A percentile compares a stretch with the other conserved stretches of the same genome.
Evolutionary conservation across 140 eudicot genomes (phyloP).

Genomic region (Anethum foeniculum): DNA sequence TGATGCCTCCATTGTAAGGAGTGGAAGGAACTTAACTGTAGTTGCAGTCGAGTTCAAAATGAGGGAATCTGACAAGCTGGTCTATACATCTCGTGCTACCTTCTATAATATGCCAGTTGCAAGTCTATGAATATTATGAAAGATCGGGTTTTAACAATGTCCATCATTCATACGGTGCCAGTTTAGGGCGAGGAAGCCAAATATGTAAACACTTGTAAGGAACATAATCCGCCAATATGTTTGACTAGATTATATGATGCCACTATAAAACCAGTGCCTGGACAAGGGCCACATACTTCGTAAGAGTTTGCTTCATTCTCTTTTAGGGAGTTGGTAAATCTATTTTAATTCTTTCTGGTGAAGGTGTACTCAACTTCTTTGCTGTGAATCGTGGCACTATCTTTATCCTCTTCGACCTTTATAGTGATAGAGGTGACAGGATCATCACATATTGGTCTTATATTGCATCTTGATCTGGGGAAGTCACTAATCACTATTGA

Average conservation of each 20-base stretch:
- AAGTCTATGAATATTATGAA: slow-evolving; percentile 28
- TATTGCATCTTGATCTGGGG: not conserved
- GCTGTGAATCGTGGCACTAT: not conserved
- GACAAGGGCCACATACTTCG: not conserved
- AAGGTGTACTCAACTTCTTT: not conserved
- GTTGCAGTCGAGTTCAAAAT: slow-evolving; percentile 54
- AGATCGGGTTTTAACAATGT: not conserved
- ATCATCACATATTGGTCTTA: not conserved
- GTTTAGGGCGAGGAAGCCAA: not conserved
- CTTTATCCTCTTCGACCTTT: not conserved
- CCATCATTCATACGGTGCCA: not conserved
- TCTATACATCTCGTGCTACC: slow-evolving; percentile 63
- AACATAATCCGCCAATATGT: not conserved
- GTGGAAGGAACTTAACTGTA: slow-evolving; percentile 77
- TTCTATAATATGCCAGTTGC: slow-evolving; percentile 66
- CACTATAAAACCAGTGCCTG: not conserved
- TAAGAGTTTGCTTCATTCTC: not conserved
- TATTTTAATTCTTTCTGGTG: not conserved
- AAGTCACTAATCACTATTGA: not conserved
- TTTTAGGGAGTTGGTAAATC: not conserved
- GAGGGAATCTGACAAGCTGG: slow-evolving; percentile 42
- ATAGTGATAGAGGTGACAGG: not conserved
- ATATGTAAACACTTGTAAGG: not conserved
- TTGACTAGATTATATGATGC: not conserved
- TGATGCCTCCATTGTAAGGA: slow-evolving; percentile 60